These are phyloP conservation scores for Penicillium frequentans DNA, from an alignment of 2,329 filamentous ascomycete genomes.

Conservation along the genomic window DNA sequence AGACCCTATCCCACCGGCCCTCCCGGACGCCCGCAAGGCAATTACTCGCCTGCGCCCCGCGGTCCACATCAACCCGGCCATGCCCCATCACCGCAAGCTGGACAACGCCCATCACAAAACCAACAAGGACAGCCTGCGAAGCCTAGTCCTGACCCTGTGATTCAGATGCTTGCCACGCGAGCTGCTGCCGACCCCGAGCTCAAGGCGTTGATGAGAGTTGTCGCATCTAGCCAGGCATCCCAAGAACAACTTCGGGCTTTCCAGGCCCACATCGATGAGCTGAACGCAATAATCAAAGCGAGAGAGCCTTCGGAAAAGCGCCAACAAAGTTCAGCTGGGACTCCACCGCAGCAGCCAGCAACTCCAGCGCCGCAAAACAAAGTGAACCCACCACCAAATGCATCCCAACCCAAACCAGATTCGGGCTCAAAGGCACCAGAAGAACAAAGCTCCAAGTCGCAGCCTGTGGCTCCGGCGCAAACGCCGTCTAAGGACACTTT, in stretches of 20 bases:
- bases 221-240: constrained; percentile 50
- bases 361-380: constrained; percentile 9
- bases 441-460: constrained; percentile 18
- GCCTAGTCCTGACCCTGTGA: constrained; percentile 51
- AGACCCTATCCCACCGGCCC: constrained; percentile 28
- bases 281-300: constrained; percentile 51
- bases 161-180: constrained; percentile 54
- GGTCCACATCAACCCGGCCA: constrained; percentile 22
- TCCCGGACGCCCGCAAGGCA: constrained; percentile 26
- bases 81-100: constrained; percentile 19
- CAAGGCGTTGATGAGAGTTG: constrained; percentile 53
- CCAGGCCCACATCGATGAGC: constrained; percentile 52
- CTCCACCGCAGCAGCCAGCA: constrained; percentile 14
- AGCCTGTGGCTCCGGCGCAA: constrained; percentile 8
- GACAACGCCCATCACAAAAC: constrained; percentile 31
- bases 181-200: constrained; percentile 50
- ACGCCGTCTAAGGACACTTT: constrained; percentile 14
- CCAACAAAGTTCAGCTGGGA: constrained; percentile 21
- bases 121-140: constrained; percentile 40
- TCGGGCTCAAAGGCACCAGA: constrained; percentile 16
- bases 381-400: constrained; percentile 13
- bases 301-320: constrained; percentile 42
- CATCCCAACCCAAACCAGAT: constrained; percentile 31
- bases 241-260: constrained; percentile 51
- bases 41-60: constrained; percentile 22